Evolutionary conservation across 441 rosid species (phyloP).

Genomic region (Euphorbia corollata): DNA sequence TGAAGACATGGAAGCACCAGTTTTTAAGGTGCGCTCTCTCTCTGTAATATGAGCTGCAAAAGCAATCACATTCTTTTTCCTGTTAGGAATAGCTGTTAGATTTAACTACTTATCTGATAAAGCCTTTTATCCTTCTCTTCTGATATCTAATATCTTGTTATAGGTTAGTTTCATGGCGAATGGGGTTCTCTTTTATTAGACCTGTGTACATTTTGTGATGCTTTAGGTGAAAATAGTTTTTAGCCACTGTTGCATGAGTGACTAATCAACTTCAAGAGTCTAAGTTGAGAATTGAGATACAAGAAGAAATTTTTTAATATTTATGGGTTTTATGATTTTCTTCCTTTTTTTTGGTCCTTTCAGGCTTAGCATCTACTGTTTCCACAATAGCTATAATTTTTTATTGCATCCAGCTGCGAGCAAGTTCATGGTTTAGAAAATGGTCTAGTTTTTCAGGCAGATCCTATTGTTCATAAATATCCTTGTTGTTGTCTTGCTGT

Average conservation of each 20-base stretch:
- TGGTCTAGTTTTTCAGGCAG: background rate
- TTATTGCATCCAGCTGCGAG: background rate
- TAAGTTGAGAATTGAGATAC: conserved; percentile 7
- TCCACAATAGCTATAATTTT: conserved; percentile 2
- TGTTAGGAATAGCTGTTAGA: background rate
- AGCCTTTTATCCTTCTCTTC: conserved; percentile 3
- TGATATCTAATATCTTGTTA: background rate
- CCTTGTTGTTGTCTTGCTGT: background rate
- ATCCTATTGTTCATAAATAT: background rate
- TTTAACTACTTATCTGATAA: background rate
- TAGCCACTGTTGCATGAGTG: background rate
- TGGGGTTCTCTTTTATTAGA: conserved; percentile 2
- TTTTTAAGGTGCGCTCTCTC: conserved; percentile 60
- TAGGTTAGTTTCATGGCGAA: background rate
- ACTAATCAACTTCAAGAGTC: background rate
- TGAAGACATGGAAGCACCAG: conserved; percentile 79
- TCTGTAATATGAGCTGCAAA: background rate
- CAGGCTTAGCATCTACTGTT: background rate
- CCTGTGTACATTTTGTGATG: conserved; percentile 4
- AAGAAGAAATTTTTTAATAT: background rate
- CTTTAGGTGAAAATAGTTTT: background rate
- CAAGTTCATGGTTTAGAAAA: background rate
- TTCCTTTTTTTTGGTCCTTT: background rate
- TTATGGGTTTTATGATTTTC: background rate
- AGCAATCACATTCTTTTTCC: background rate